Evolutionary conservation across 2,329 filamentous ascomycete genomes (phyloP).

Genomic region (Nectriaceae sp.): DNA sequence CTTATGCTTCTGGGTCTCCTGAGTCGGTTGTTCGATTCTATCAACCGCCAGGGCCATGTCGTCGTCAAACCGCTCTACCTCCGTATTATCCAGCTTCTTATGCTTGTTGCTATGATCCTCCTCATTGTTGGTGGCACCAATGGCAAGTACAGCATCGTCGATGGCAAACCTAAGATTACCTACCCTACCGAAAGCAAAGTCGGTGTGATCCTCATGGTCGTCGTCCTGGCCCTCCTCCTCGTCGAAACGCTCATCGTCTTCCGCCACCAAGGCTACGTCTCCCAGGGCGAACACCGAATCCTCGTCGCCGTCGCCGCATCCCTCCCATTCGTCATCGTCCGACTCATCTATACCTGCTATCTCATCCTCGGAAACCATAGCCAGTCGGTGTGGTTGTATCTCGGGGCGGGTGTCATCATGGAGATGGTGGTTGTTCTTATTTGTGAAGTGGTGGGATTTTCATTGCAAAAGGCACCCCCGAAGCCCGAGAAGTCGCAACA

Average conservation of each 20-base stretch:
- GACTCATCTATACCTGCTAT: slow-evolving; percentile 32
- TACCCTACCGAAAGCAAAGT: slow-evolving; percentile 30
- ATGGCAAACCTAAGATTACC: slow-evolving; percentile 24
- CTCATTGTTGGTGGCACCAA: slow-evolving; percentile 34
- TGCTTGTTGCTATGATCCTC: slow-evolving; percentile 41
- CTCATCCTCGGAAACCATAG: slow-evolving; percentile 30
- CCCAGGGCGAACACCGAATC: slow-evolving; percentile 56
- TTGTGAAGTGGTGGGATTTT: slow-evolving; percentile 33
- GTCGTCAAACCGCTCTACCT: slow-evolving; percentile 32
- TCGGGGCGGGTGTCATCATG: slow-evolving; percentile 35
- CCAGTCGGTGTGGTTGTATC: slow-evolving; percentile 32
- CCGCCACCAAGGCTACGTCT: slow-evolving; percentile 40
- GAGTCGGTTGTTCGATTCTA: slow-evolving; percentile 45
- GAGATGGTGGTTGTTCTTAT: slow-evolving; percentile 36
- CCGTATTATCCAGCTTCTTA: slow-evolving; percentile 42
- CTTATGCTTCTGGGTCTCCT: slow-evolving; percentile 39
- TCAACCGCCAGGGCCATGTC: slow-evolving; percentile 39
- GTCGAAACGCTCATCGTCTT: slow-evolving; percentile 42
- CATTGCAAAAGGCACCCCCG: slow-evolving; percentile 24
- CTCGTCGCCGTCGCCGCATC: slow-evolving; percentile 43
- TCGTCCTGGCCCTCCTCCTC: slow-evolving; percentile 43
- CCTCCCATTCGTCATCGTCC: slow-evolving; percentile 36
- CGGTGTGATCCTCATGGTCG: slow-evolving; percentile 33
- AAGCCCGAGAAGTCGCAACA: slow-evolving; percentile 3
- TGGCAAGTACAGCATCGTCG: slow-evolving; percentile 22